These are phyloP conservation scores for Lipomyces anomalus DNA, from an alignment of 805 yeast species.

Conservation along the genomic window DNA sequence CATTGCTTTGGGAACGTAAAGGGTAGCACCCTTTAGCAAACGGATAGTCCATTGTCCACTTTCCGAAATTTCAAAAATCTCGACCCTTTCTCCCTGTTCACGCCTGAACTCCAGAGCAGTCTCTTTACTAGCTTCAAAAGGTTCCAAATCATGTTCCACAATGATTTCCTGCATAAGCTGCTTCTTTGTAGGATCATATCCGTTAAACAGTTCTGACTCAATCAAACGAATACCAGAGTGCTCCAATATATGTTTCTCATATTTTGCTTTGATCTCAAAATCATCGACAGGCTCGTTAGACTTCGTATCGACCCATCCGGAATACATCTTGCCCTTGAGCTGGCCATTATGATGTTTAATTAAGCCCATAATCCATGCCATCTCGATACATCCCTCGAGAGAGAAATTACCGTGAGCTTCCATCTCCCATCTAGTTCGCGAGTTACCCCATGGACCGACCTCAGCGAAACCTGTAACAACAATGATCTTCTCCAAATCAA, in stretches of 20 bases:
- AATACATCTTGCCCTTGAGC: slow-evolving; percentile 72
- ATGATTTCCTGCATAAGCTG: slow-evolving; percentile 91
- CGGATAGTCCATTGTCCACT: slow-evolving; percentile 89
- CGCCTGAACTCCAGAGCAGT: slow-evolving; percentile 91
- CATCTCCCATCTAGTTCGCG: slow-evolving; percentile 99
- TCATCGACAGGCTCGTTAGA: slow-evolving; percentile 90
- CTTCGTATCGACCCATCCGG: slow-evolving; percentile 98
- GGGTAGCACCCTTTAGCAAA: slow-evolving; percentile 86
- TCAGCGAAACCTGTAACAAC: slow-evolving; percentile 98
- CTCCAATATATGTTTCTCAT: slow-evolving; percentile 79
- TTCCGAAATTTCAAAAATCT: slow-evolving; percentile 80
- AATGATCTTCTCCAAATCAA: slow-evolving; percentile 84
- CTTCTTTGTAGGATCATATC: slow-evolving; percentile 93
- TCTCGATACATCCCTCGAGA: slow-evolving; percentile 94
- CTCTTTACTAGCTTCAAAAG: slow-evolving; percentile 91
- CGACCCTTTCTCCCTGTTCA: slow-evolving; percentile 92
- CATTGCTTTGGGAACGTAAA: slow-evolving; percentile 84
- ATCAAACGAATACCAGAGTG: slow-evolving; percentile 96
- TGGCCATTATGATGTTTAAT: slow-evolving; percentile 92
- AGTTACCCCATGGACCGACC: slow-evolving; percentile 99
- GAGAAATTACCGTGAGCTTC: slow-evolving; percentile 93
- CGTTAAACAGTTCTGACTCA: slow-evolving; percentile 90
- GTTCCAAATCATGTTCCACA: slow-evolving; percentile 92
- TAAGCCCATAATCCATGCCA: slow-evolving; percentile 99
- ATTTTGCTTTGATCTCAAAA: slow-evolving; percentile 84